Conservation (phyloP, 345 rosid genomes). For the Alliaria petiolata region DNA sequence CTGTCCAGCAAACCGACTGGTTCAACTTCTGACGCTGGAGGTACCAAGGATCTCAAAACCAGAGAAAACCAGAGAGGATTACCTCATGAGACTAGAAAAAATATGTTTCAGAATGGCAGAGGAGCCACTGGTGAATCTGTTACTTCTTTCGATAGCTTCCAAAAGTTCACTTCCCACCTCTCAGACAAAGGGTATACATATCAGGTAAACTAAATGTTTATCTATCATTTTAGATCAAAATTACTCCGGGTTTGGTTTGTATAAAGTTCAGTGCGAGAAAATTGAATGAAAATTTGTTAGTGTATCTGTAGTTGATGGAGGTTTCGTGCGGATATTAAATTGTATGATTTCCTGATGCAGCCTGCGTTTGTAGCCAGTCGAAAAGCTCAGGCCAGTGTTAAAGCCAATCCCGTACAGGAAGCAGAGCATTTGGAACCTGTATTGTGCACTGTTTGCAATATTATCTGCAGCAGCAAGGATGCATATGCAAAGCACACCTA, state of each 20-base stretch:
- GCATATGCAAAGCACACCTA: background rate
- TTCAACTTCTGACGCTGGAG: constrained; percentile 30
- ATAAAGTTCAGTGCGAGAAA: background rate
- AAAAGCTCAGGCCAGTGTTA: constrained; percentile 26
- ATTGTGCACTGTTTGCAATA: constrained; percentile 42
- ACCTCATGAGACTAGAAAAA: constrained; percentile 41
- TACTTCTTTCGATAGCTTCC: constrained; percentile 36
- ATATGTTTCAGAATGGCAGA: constrained; percentile 37
- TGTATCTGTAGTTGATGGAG: background rate
- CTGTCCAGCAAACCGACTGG: constrained; percentile 33
- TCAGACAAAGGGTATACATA: constrained; percentile 15
- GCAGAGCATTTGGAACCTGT: constrained; percentile 37
- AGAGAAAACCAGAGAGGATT: constrained; percentile 36
- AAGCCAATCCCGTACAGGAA: constrained; percentile 29
- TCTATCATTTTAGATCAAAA: background rate
- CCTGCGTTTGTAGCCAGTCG: constrained; percentile 29
- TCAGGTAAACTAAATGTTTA: background rate
- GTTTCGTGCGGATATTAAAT: background rate
- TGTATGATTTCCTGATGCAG: constrained; percentile 5
- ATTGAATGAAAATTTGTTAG: background rate
- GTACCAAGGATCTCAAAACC: constrained; percentile 31
- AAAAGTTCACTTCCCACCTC: background rate
- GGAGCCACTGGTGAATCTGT: constrained; percentile 40
- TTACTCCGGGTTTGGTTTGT: background rate
- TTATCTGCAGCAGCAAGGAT: constrained; percentile 25